These are phyloP conservation scores for Nemania serpens DNA, from an alignment of 2,329 filamentous ascomycete species.

Conservation along the genomic window DNA sequence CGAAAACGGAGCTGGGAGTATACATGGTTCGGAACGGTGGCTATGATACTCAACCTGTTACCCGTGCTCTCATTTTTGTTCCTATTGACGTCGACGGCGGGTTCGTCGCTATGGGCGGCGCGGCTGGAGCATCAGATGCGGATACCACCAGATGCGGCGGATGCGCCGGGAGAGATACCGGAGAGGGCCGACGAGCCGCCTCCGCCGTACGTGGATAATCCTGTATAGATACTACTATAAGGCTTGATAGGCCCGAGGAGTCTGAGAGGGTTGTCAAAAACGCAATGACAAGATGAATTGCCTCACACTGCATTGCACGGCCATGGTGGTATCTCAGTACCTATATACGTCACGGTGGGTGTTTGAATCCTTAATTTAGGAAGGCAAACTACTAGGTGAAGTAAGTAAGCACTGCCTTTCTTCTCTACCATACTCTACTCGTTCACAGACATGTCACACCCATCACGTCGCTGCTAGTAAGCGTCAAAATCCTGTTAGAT, in stretches of 20 bases:
- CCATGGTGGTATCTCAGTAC: too few species aligned
- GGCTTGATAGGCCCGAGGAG: too few species aligned
- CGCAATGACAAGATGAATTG: background rate
- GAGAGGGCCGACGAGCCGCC: conserved; percentile 41
- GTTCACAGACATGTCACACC: too few species aligned
- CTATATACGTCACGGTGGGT: too few species aligned
- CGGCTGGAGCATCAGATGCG: conserved; percentile 68
- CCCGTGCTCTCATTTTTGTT: conserved; percentile 94
- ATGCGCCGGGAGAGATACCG: conserved; percentile 18
- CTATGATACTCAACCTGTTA: conserved; percentile 83
- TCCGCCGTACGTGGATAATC: conserved; percentile 46
- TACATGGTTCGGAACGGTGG: conserved; percentile 88
- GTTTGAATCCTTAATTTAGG: too few species aligned
- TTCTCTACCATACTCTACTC: too few species aligned
- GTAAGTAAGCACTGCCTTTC: too few species aligned
- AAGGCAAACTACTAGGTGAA: too few species aligned
- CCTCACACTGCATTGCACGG: background rate
- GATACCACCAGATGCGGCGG: conserved; percentile 24
- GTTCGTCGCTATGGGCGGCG: conserved; percentile 84
- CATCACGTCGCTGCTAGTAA: too few species aligned
- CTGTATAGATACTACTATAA: conserved; percentile 33
- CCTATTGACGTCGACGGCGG: conserved; percentile 82
- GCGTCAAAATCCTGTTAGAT: too few species aligned
- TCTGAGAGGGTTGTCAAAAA: background rate
- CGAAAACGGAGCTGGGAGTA: conserved; percentile 76